Evolutionary conservation across 371 early-diverging fungal species (phyloP), one percentile per base, ranked within the genome.

Genomic region (Apophysomyces sp.): DNA sequence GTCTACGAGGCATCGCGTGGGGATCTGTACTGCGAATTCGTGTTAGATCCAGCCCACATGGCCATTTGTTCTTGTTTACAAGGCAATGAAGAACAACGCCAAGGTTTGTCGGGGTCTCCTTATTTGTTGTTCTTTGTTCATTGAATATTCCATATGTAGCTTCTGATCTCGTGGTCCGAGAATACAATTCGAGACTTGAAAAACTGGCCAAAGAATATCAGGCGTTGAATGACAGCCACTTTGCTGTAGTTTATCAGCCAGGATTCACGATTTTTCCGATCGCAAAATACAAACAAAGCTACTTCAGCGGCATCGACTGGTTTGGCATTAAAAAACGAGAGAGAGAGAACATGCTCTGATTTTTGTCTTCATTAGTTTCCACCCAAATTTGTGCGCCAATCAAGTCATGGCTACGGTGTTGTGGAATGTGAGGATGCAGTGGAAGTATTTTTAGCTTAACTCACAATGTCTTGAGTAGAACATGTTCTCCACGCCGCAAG

Each of bases 291-390:
- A 77, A 83, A 18, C 81, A 86, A 61, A 67, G 80, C 9, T 86
- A 78, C 67, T 62, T 88, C 59, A 86, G 87, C 56, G 82, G 86
- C 3, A 67, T 84, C 51, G 89, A 90, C 64, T 90, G 84, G 84
- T 83, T 76, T 57, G 61, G 54, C n/a, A 32, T 52, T 21, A 11
- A 7, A 13, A 13, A 3, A 59, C 18, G 56, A 37, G 18, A 29
- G 58, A 40, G 27, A 16, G 59, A 8, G 40, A 28, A 28, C 15
- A 61, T 55, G 15, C 39, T 36, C 57, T 55, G 13, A 39, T 55
- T 9, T 34, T 30, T 54, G n/a, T 55, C 11, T 27, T 18, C 39
- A 57, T 41, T 58, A 86, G 90, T 67, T 88, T 90, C 68, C 90
- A 90, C 69, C 90, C 90, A 9, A 81, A 85, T 57, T 72, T 68